Base-by-base conservation (phyloP, 2,329 filamentous ascomycete species). In the Fusarium pseudoanthophilum region DNA sequence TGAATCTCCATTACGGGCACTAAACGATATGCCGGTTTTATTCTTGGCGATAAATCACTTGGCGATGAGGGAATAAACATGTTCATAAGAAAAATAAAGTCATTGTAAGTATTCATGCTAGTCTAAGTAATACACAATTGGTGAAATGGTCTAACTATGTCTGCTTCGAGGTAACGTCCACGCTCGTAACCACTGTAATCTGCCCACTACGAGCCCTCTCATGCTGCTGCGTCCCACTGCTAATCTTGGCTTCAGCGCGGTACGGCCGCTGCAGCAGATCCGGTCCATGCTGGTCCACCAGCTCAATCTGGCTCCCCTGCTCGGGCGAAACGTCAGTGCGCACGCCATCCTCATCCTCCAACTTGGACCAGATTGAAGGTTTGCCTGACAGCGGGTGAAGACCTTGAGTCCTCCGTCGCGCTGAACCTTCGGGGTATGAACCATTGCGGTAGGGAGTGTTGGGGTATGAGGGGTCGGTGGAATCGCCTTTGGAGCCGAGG, bases 281-380 rank as follows among this genome's bases (percentile, higher is more conserved):
- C 11, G 71, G 65, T 13, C 20, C 28, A 13, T n/a, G 53, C 37
- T 67, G 72, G 14, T 71, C 69, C 18, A 80, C 71, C 30, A 81
- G 72, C 72, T 81, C 79, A 30, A 81, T 80, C 40, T 79, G 71
- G 53, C 78, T 80, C 20, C 78, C 78, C 5, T 77, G 73, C 7
- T 78, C 74, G 0, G 72, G 66, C 4, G 71, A 62, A 2, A 16
- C 57, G 21, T 64, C 64, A 10, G 40, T 74, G 4, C 67, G 43
- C 32, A 56, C 24, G 4, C 64, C 65, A 36, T 79, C 76, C 9
- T 75, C 75, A 20, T 80, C 79, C 5, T 81, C 79, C 24, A 79
- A 32, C 60, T 80, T 80, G 10, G 80, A 74, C 79, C 79, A 81
- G 9, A 69, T 45, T 0, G 78, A 79, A 11, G 72, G 72, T n/a